Evolutionary conservation across 1,284 basidiomycete genomes (phyloP), one percentile per base, ranked within the genome.

Genomic region (Malassezia psittaci): DNA sequence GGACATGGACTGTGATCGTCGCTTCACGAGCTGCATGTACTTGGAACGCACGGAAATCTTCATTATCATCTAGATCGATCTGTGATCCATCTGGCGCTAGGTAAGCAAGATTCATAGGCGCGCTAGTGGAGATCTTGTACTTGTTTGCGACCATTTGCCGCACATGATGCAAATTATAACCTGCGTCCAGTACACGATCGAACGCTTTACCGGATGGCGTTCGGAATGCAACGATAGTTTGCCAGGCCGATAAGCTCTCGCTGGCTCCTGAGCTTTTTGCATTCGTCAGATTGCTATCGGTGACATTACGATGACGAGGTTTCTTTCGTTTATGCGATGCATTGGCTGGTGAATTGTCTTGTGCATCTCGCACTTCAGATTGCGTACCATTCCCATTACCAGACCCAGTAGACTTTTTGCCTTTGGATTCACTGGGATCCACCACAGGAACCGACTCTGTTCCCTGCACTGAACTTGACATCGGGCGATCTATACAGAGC

Each of bases 11-110:
- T 15, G 52, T 60, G 39, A 65, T 54, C 33, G 57, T 60, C 11
- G 48, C 51, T 15, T 55, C 52, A 33, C 58, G 42, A 18, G 57
- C 52, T 8, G 65, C 65, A 50, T 65, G 60, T 12, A 57, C 58
- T 15, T 54, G 62, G 32, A 67, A 54, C 3, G 65, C 65, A 19
- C 54, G 56, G 21, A 67, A 58, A 40, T 67, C 65, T 34, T 64
- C 50, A 15, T 57, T 54, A 37, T 67, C 65, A 18, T 67, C 62
- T 10, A 67, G 54, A 16, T 63, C 61, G 39, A 62, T 62, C 5
- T 54, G n/a, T 41, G 57, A 37, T 10, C 63, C 65, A 37, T 65
- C 63, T 1, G 60, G 51, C 3, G 64, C 64, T 40, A 60, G 48
- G 45, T 64, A 67, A 47, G 61, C 62, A 47, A 67, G 58, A 43